Conservation (phyloP, 129 eudicot species). For the Flaveria brownii region DNA sequence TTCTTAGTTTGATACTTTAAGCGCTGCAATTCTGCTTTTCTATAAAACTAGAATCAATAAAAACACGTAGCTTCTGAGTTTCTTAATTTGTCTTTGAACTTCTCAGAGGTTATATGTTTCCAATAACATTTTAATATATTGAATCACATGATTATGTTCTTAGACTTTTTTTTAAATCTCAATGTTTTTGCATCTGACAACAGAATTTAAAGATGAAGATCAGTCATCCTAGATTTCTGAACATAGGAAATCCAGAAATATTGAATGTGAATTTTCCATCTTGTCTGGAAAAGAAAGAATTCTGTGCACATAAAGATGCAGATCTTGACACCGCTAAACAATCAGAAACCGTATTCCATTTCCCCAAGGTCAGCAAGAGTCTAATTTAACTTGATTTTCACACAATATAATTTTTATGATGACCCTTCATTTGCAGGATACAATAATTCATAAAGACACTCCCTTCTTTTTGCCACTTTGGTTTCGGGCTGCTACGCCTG, state of each 20-base stretch:
- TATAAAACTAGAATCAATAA: constrained; percentile 4
- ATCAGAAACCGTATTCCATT: constrained; percentile 46
- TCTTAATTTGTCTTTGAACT: neutral
- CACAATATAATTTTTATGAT: neutral
- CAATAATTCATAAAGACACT: constrained; percentile 42
- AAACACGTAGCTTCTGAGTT: neutral
- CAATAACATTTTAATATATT: neutral
- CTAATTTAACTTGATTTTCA: neutral
- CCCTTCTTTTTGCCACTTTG: constrained; percentile 84
- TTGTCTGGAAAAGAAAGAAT: constrained; percentile 50
- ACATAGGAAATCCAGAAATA: constrained; percentile 57
- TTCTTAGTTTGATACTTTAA: neutral
- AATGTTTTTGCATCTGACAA: constrained; percentile 27
- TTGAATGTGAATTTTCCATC: constrained; percentile 61
- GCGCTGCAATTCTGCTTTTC: neutral
- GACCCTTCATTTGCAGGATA: constrained; percentile 45
- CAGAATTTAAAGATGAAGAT: constrained; percentile 92
- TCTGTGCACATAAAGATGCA: constrained; percentile 31
- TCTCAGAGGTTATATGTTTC: constrained; percentile 14
- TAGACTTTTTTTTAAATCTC: constrained; percentile 2
- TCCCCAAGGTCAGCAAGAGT: constrained; percentile 70
- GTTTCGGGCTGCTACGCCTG: constrained; percentile 92
- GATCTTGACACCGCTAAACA: constrained; percentile 36
- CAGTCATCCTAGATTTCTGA: constrained; percentile 78
- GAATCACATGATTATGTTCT: constrained; percentile 13